A percentile compares a stretch with the other conserved stretches of the same genome.
Evolutionary conservation across 2,329 filamentous ascomycete species (phyloP).

Genomic region (Xylaria sp.): DNA sequence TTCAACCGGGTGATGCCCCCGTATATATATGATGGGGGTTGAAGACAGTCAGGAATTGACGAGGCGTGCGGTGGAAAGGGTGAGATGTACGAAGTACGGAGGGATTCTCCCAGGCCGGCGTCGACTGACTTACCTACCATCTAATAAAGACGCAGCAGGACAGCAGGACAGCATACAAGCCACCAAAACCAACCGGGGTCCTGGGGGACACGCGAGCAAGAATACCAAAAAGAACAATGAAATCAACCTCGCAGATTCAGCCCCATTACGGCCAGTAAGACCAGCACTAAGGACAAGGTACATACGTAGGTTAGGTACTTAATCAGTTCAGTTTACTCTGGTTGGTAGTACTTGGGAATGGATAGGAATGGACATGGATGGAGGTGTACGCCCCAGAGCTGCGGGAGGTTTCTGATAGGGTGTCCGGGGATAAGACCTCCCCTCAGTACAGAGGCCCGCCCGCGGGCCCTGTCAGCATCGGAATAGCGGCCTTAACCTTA

Average conservation of each 20-base stretch:
- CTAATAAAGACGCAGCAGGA: background rate
- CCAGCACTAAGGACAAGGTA: no score
- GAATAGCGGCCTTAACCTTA: conserved; percentile 13
- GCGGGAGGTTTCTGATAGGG: conserved; percentile 8
- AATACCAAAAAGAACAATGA: background rate
- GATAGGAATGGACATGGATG: no score
- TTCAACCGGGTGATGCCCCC: background rate
- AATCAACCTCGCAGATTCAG: background rate
- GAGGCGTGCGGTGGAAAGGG: background rate
- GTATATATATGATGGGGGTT: background rate
- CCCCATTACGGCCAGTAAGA: background rate
- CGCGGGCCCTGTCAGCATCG: conserved; percentile 4
- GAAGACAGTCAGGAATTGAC: background rate
- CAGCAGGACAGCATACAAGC: no score
- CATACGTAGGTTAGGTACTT: background rate
- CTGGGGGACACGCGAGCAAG: background rate
- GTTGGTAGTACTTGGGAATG: no score
- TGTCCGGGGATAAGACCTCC: conserved; percentile 10
- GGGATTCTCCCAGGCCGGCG: background rate
- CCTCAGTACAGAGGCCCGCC: no score
- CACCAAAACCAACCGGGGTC: no score
- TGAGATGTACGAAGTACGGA: background rate
- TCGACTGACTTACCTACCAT: no score
- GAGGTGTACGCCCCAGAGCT: background rate
- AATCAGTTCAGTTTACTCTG: background rate